phyloP scores from a whole-genome alignment of 441 rosid genomes.

The Flueggea neowawraea region DNA sequence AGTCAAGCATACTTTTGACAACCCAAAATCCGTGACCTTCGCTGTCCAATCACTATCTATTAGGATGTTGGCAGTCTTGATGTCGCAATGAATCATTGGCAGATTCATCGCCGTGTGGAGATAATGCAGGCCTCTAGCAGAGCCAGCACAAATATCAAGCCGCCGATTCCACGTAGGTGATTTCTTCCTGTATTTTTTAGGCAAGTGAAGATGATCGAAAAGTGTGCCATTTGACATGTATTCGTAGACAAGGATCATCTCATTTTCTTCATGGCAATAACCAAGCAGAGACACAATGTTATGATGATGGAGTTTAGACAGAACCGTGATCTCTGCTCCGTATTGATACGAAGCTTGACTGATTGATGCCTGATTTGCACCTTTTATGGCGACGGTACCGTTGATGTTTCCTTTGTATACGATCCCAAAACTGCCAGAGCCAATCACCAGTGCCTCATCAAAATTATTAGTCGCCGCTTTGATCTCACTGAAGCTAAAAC shows the following conservation, averaged over 20 bases:
- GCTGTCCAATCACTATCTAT: conserved; percentile 22
- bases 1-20: conserved; percentile 23
- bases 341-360: conserved; percentile 2
- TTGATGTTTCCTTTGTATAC: conserved; percentile 14
- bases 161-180: conserved; percentile 15
- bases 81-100: conserved; percentile 25
- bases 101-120: conserved; percentile 13
- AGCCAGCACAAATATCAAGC: conserved; percentile 19
- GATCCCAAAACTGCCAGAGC: conserved; percentile 6
- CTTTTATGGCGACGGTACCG: conserved; percentile 11
- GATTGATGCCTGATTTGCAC: neutral
- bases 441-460: neutral
- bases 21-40: conserved; percentile 32
- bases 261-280: conserved; percentile 9
- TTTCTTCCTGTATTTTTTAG: neutral
- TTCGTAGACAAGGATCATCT: conserved; percentile 14
- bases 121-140: conserved; percentile 23
- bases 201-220: conserved; percentile 12
- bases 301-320: conserved; percentile 10
- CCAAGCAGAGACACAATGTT: conserved; percentile 16
- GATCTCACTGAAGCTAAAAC: conserved; percentile 9
- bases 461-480: conserved; percentile 15
- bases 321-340: conserved; percentile 4
- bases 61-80: conserved; percentile 26
- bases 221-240: conserved; percentile 8